Percentiles rank a stretch among this genome's conserved stretches.
Conservation (phyloP, 2,329 filamentous ascomycete genomes). For the Colletotrichum liaoningense region DNA sequence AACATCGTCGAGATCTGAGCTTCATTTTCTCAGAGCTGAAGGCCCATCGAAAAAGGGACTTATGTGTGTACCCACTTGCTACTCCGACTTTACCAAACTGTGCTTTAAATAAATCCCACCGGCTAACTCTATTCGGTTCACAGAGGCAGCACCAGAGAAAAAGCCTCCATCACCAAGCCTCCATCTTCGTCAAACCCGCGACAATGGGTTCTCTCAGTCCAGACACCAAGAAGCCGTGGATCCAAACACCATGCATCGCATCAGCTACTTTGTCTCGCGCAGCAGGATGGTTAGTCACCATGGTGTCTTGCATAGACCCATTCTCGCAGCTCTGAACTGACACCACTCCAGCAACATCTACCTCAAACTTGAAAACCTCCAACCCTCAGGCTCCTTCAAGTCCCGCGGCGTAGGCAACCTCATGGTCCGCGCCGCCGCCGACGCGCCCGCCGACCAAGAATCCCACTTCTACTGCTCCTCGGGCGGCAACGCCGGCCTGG, state of each 20-base stretch:
- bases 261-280: constrained; percentile 74
- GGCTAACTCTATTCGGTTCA: not conserved
- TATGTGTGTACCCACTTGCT: not conserved
- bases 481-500: constrained; percentile 87
- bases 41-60: not conserved
- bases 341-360: constrained; percentile 75
- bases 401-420: constrained; percentile 81
- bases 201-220: constrained; percentile 54
- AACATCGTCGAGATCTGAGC: not conserved
- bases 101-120: not conserved
- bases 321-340: not conserved
- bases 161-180: no score
- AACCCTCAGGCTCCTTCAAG: constrained; percentile 89
- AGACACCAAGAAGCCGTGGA: constrained; percentile 68
- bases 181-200: not conserved
- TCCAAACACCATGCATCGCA: constrained; percentile 77
- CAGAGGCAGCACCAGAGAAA: not conserved
- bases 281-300: constrained; percentile 74
- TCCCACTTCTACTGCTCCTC: constrained; percentile 83
- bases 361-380: constrained; percentile 87
- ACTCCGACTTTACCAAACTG: not conserved
- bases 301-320: no score
- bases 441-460: constrained; percentile 43
- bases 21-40: not conserved
- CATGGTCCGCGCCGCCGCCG: constrained; percentile 62